These are phyloP conservation scores for Byssochlamys sp. DNA, from an alignment of 2,329 filamentous ascomycete genomes.

Conservation along the genomic window DNA sequence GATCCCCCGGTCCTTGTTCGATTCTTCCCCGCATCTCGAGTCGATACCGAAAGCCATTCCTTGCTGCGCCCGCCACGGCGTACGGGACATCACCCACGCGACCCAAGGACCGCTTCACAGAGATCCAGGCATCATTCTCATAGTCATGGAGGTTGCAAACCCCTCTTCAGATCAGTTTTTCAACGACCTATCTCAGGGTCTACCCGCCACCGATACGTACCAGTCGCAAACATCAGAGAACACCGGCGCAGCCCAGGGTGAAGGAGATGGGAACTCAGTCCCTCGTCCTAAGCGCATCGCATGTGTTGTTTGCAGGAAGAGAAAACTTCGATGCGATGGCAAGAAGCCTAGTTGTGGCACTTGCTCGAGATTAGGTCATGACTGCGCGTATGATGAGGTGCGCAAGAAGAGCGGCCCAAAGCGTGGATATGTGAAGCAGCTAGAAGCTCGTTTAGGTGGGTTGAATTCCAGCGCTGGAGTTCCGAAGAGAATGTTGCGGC, in stretches of 20 bases:
- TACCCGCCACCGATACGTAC: conserved; percentile 18
- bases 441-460: conserved; percentile 83
- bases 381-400: conserved; percentile 83
- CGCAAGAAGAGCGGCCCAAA: conserved; percentile 91
- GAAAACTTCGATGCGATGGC: conserved; percentile 86
- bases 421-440: conserved; percentile 83
- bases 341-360: conserved; percentile 76
- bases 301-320: conserved; percentile 84
- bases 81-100: not conserved
- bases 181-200: conserved; percentile 46
- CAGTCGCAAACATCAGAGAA: conserved; percentile 11
- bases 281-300: conserved; percentile 86
- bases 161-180: conserved; percentile 41
- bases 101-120: not conserved
- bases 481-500: conserved; percentile 7
- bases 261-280: conserved; percentile 47
- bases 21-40: not conserved
- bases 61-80: not conserved
- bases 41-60: not conserved
- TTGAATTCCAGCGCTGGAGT: conserved; percentile 1
- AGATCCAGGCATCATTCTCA: not conserved
- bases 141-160: conserved; percentile 5
- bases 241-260: conserved; percentile 21
- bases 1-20: not conserved
- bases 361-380: conserved; percentile 74